phyloP scores from a whole-genome alignment of 106 monocot genomes.

The Allium sativum region DNA sequence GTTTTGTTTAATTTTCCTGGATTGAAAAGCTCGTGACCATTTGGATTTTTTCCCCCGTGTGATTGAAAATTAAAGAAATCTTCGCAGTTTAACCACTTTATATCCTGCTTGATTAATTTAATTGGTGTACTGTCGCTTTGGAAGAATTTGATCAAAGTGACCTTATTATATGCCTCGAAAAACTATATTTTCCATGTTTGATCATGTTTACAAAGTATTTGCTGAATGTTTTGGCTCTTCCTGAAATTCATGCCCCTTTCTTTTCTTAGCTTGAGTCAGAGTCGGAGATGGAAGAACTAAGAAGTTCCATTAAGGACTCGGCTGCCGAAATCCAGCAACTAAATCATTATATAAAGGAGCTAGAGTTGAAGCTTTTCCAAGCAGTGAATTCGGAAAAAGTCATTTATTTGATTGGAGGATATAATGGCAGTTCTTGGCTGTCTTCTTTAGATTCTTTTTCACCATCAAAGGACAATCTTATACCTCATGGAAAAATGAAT shows the following conservation, averaged over 20 bases:
- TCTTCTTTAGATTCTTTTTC: conserved; percentile 62
- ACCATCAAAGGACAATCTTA: conserved; percentile 37
- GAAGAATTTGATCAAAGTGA: too few species aligned
- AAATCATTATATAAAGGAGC: conserved; percentile 13
- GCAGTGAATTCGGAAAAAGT: conserved; percentile 27
- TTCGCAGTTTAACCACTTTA: too few species aligned
- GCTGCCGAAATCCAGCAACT: conserved; percentile 12
- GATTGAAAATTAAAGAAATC: too few species aligned
- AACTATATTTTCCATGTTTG: too few species aligned
- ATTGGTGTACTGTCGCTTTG: too few species aligned
- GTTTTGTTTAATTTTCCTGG: too few species aligned
- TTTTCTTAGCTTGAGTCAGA: conserved; percentile 22
- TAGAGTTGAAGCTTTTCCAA: conserved; percentile 27
- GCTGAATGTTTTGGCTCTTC: too few species aligned
- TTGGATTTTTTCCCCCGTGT: too few species aligned
- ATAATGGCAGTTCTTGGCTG: conserved; percentile 47
- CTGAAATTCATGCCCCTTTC: not conserved
- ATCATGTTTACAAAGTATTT: too few species aligned
- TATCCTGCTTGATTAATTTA: too few species aligned
- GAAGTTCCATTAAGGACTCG: conserved; percentile 11
- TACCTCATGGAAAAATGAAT: conserved; percentile 44
- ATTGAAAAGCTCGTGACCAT: too few species aligned
- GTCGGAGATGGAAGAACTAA: conserved; percentile 25
- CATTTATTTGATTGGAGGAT: conserved; percentile 63
- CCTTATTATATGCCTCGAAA: too few species aligned